Evolutionary conservation across 108 stramenopile species (phyloP), one percentile per base, ranked within the genome.

Genomic region (Discostella stelligeroides): DNA sequence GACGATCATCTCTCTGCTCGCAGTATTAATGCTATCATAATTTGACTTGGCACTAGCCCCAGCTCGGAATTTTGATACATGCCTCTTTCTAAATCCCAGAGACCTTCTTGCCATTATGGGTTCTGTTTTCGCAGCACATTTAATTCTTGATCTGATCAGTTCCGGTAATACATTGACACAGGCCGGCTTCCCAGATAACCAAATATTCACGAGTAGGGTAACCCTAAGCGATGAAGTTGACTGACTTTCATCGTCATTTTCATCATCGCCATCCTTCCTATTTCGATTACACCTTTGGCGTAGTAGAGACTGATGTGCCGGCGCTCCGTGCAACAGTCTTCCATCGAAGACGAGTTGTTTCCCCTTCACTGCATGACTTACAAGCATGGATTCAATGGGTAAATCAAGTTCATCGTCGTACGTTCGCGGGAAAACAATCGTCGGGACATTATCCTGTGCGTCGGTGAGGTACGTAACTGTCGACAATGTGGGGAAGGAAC

Each of bases 331-430:
- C 54, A 97, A 63, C 20, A 95, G 65, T 24, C 82, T 56, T n/a
- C 96, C 96, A 73, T 95, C 92, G 76, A 97, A 97, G 11, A 84
- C 86, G 27, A 97, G 30, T 69, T 97, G 96, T 64, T 94, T 94
- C 17, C 88, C 92, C 21, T 50, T 56, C 9, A 70, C 70, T 1
- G 96, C 88, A 76, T 73, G 85, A 66, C 88, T 88, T 49, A 93
- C 62, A 1, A 86, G 28, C 80, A 91, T 83, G 20, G 51, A 58
- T 17, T 63, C 47, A 28, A 89, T 91, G 15, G 76, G 57, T 38
- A 79, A 61, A 42, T 88, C 86, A 24, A 86, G 88, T 9, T 73
- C 78, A 59, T 85, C 81, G 24, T 73, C 25, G 64, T 95, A 95
- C n/a, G 79, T 82, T 48, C 82, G 88, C 8, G 84, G 79, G 57